Evolutionary conservation across 2,329 filamentous ascomycete genomes (phyloP).

Genomic region (Sporothrix luriei): DNA sequence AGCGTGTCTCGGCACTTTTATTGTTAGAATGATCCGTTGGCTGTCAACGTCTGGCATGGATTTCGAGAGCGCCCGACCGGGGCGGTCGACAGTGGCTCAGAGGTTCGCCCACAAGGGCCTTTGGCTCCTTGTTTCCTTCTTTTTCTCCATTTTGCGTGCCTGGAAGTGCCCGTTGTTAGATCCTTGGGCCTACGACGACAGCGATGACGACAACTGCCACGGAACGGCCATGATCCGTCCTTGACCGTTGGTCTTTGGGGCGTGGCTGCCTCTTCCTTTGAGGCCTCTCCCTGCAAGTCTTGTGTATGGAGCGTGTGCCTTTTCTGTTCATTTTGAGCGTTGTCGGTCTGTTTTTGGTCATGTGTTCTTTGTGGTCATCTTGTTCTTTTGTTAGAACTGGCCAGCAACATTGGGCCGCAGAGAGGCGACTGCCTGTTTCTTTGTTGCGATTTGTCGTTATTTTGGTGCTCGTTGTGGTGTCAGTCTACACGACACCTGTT

Average conservation of each 20-base stretch:
- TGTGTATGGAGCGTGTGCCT: background rate
- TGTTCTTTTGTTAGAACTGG: conserved; percentile 2
- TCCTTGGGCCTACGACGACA: background rate
- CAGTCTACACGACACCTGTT: background rate
- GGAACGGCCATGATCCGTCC: conserved; percentile 17
- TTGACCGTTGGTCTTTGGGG: background rate
- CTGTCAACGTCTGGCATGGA: conserved; percentile 10
- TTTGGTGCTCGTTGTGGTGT: background rate
- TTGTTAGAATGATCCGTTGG: conserved; percentile 21
- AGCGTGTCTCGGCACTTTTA: conserved; percentile 6
- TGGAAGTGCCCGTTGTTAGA: background rate
- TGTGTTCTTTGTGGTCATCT: background rate
- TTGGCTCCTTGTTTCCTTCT: background rate
- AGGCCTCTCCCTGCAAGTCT: background rate
- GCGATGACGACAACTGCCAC: conserved; percentile 16
- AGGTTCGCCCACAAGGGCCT: conserved; percentile 1
- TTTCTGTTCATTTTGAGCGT: background rate
- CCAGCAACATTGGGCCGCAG: background rate
- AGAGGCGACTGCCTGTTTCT: background rate
- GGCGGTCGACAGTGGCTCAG: conserved; percentile 2
- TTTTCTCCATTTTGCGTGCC: background rate
- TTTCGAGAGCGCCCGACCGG: conserved; percentile 5
- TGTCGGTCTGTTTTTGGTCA: background rate
- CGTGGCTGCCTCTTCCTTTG: conserved; percentile 19
- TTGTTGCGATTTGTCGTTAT: conserved; percentile 1